These are phyloP conservation scores for Hydrangea macrophylla DNA, from an alignment of 148 eudicot genomes.

Conservation along the genomic window DNA sequence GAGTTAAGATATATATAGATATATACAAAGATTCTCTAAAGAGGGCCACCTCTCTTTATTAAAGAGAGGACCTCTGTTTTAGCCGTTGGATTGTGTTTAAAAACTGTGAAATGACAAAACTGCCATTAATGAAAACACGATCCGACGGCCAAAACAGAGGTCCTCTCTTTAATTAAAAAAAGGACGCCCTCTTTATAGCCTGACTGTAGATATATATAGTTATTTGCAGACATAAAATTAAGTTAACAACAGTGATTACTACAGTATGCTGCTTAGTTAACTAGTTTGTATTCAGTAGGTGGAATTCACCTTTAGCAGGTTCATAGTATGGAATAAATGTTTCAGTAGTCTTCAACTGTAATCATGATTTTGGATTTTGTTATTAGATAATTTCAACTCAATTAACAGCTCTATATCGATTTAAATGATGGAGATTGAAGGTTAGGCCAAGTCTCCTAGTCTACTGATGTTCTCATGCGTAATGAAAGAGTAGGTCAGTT, in stretches of 20 bases:
- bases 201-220: too few relatives aligned
- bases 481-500: not conserved
- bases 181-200: too few relatives aligned
- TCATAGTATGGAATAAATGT: not conserved
- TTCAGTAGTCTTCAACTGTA: not conserved
- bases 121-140: too few relatives aligned
- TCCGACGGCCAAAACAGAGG: too few relatives aligned
- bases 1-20: not conserved
- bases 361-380: not conserved
- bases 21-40: not conserved
- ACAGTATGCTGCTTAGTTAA: not conserved
- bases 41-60: too few relatives aligned
- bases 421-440: not conserved
- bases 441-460: not conserved
- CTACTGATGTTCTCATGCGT: not conserved
- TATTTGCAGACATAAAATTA: not conserved
- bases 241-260: not conserved
- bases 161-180: too few relatives aligned
- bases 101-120: too few relatives aligned
- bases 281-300: not conserved
- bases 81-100: too few relatives aligned
- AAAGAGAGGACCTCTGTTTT: too few relatives aligned
- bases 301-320: not conserved
- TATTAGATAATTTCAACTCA: not conserved
- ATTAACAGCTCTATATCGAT: not conserved